phyloP scores from a whole-genome alignment of 202 grass and related monocot genomes.

The Schoenoplectus tabernaemontani region DNA sequence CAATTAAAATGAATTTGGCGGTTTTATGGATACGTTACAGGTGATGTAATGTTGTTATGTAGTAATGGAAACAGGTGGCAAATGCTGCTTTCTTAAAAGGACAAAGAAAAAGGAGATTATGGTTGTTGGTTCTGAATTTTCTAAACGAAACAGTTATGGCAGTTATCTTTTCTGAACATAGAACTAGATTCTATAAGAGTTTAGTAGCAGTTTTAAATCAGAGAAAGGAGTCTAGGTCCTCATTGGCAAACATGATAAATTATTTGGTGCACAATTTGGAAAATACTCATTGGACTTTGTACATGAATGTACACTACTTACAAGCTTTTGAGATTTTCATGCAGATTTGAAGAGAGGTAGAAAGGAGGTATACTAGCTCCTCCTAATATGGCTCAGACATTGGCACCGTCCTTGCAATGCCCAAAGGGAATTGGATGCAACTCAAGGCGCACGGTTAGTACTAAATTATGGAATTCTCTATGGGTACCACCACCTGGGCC shows the following conservation, averaged over 20 bases:
- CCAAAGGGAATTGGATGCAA: conserved; percentile 44
- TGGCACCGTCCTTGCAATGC: conserved; percentile 77
- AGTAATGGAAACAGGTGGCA: background rate
- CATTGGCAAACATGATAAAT: conserved; percentile 15
- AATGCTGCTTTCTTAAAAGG: background rate
- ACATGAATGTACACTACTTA: background rate
- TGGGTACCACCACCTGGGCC: conserved; percentile 26
- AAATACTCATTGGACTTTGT: background rate
- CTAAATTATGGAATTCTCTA: conserved; percentile 60
- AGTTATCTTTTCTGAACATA: background rate
- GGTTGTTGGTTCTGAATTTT: no score
- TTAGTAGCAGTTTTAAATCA: background rate
- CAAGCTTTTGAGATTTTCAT: background rate
- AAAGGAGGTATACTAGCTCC: background rate
- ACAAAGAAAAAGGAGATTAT: background rate
- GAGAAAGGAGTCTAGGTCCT: background rate
- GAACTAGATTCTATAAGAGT: background rate
- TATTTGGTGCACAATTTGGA: background rate
- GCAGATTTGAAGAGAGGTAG: conserved; percentile 22
- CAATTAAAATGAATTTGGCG: background rate
- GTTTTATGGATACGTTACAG: background rate
- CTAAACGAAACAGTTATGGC: no score
- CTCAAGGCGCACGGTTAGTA: conserved; percentile 27
- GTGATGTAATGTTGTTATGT: background rate
- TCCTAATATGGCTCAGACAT: conserved; percentile 60